These are phyloP conservation scores for Emericellopsis terricola DNA, from an alignment of 495 filamentous ascomycete species.

Conservation along the genomic window DNA sequence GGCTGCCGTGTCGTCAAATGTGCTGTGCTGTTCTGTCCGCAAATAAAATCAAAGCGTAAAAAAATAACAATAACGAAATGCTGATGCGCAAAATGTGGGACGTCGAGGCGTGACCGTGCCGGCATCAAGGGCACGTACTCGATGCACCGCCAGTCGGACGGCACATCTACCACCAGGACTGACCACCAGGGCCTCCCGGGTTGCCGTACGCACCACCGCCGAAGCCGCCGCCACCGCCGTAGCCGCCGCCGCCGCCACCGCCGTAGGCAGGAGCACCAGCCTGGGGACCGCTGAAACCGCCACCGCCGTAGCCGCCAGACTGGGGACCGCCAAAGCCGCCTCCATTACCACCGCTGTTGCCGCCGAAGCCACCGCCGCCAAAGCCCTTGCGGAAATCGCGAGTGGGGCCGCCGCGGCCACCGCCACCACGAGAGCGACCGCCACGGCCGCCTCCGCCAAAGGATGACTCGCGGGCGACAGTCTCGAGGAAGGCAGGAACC, in stretches of 20 bases:
- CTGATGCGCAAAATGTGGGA: constrained; percentile 4
- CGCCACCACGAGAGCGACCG: constrained; percentile 33
- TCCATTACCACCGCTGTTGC: constrained; percentile 25
- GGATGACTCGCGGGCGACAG: constrained; percentile 83
- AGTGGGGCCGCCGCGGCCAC: constrained; percentile 49
- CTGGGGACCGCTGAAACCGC: constrained; percentile 30
- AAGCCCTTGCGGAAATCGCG: constrained; percentile 80
- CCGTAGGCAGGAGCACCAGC: constrained; percentile 52
- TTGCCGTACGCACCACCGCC: constrained; percentile 58
- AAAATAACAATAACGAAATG: background rate
- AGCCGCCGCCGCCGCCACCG: constrained; percentile 48
- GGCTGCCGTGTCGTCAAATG: constrained; percentile 6
- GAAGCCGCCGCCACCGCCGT: constrained; percentile 22
- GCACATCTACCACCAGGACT: constrained; percentile 81
- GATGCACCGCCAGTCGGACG: constrained; percentile 8
- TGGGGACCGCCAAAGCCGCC: constrained; percentile 30
- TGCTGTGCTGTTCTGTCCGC: too few relatives aligned
- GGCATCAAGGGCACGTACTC: constrained; percentile 3
- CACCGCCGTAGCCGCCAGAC: constrained; percentile 21
- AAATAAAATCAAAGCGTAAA: constrained; percentile 8
- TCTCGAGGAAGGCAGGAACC: constrained; percentile 83
- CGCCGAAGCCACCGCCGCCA: constrained; percentile 34
- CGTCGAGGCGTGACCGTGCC: constrained; percentile 4
- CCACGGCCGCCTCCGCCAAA: constrained; percentile 58
- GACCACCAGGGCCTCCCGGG: constrained; percentile 62